These are phyloP conservation scores for Pseudogymnoascus sp. DNA, from an alignment of 2,329 filamentous ascomycete genomes.

Conservation along the genomic window DNA sequence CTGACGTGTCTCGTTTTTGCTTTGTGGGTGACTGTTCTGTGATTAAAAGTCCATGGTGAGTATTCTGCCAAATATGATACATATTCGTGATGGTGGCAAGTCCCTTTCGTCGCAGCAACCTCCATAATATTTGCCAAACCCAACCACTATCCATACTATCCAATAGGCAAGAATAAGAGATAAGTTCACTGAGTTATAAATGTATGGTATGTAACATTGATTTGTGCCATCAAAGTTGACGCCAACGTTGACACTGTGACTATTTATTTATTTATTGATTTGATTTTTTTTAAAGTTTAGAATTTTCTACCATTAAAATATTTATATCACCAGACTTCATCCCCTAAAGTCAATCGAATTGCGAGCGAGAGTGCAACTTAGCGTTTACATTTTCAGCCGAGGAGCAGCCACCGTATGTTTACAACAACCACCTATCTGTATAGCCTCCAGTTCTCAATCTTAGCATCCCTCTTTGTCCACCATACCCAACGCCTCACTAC, in stretches of 20 bases:
- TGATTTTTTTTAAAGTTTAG: not conserved
- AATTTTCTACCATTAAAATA: not conserved
- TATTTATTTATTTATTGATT: not conserved
- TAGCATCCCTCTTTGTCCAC: not conserved
- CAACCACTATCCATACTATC: not conserved
- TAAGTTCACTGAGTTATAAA: not conserved
- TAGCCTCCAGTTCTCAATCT: not conserved
- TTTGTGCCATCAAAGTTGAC: no score
- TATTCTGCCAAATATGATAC: not conserved
- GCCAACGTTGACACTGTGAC: not conserved
- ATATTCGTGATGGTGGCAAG: not conserved
- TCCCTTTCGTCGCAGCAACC: not conserved
- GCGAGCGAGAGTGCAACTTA: not conserved
- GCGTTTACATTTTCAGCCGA: not conserved
- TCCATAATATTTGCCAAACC: not conserved
- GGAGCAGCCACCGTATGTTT: not conserved
- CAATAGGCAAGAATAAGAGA: not conserved
- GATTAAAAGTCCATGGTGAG: not conserved
- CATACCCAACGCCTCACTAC: not conserved
- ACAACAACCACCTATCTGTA: constrained; percentile 2
- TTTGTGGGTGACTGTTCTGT: not conserved
- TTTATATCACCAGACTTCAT: not conserved
- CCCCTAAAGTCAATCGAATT: not conserved
- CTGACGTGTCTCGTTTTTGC: not conserved
- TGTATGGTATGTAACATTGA: not conserved